These are phyloP conservation scores for Salmacisia buchloeana DNA, from an alignment of 1,284 basidiomycete species.

Conservation along the genomic window DNA sequence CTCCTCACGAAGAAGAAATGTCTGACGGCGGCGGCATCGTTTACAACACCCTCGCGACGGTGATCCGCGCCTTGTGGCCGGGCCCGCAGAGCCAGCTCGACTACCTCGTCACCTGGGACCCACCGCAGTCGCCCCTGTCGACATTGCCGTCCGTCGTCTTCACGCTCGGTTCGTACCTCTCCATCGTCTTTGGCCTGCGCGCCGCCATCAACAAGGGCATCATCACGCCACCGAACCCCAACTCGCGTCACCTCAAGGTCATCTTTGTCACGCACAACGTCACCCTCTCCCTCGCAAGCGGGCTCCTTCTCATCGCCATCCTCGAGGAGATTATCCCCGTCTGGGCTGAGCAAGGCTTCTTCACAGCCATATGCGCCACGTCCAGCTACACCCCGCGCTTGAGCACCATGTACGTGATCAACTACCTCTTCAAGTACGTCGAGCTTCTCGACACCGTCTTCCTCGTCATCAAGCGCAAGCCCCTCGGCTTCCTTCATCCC, in stretches of 20 bases:
- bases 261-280: constrained; percentile 92
- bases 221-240: constrained; percentile 57
- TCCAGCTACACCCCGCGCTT: constrained; percentile 66
- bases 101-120: constrained; percentile 28
- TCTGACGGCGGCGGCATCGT: too few species aligned
- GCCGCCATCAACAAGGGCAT: constrained; percentile 66
- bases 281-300: constrained; percentile 74
- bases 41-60: neutral
- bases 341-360: constrained; percentile 28
- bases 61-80: neutral
- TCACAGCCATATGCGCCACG: constrained; percentile 69
- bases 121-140: constrained; percentile 39
- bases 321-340: constrained; percentile 60
- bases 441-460: constrained; percentile 94
- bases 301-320: constrained; percentile 75
- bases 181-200: constrained; percentile 78
- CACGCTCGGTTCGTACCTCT: constrained; percentile 73
- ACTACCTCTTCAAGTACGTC: constrained; percentile 60
- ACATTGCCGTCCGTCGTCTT: constrained; percentile 27
- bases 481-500: constrained; percentile 90
- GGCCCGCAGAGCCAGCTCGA: neutral
- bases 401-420: constrained; percentile 82
- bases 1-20: too few species aligned
- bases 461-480: constrained; percentile 97
- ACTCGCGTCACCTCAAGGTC: constrained; percentile 54